Base-by-base conservation (phyloP, 805 yeast genomes). In the Scheffersomyces stipitis region DNA sequence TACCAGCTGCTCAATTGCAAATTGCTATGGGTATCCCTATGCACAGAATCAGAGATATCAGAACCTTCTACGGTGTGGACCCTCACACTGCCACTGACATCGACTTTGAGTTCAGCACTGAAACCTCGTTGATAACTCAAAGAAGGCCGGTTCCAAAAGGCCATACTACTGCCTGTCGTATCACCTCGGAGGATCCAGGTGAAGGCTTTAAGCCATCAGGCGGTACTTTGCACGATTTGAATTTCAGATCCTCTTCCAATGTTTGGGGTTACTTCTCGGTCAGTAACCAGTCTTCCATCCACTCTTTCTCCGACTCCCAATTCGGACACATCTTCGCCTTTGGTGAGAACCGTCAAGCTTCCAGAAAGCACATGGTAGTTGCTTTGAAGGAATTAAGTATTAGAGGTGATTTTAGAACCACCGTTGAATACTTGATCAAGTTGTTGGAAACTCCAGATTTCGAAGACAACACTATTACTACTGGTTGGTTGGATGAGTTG, bases 231-330 rank as follows among this genome's bases (percentile, higher is more conserved):
- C 96, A 90, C 52, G 99, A 93, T 65, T 79, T 93, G 62, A 95
- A 93, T 62, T 91, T 93, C 76, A 78, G 98, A 63, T 95, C 99
- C 3, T 84, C 95, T 24, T 89, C 97, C 7, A 91, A 93, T 53
- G 99, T 95, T 33, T 93, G 99, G 99, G 99, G 99, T 72, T 93
- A 93, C 64, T 93, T 93, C 78, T 88, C 96, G 14, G 98, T 93
- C 36, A 88, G 93, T 51, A 89, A 86, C 68, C 91, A 87, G 62
- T 95, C 98, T 44, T 90, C 96, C 36, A 95, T 93, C 56, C 99
- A 93, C 68, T 89, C 97, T 4, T 95, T 89, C 71, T 85, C 96
- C 20, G 99, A 93, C 66, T 91, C 99, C 38, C 99, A 93, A 69
- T 93, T 93, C 56, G 99, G 99, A 63, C 99, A 93, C 65, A 93